phyloP scores from a whole-genome alignment of 192 early-diverging fungal genomes.

The Coemansia sp. region DNA sequence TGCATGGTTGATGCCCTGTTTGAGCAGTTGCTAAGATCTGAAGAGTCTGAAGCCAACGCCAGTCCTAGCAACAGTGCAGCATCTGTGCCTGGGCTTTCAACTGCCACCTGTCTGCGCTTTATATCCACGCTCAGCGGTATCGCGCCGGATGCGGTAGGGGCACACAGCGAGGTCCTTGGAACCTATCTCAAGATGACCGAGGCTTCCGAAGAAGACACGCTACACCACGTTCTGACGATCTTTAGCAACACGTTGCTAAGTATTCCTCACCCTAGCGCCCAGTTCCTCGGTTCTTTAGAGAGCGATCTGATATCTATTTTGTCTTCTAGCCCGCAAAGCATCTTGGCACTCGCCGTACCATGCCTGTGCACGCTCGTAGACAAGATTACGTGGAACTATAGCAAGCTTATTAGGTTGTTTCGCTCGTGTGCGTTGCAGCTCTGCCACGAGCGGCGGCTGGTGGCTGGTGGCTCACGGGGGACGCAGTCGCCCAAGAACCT shows the following conservation, averaged over 20 bases:
- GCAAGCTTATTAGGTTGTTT: slow-evolving; percentile 59
- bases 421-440: slow-evolving; percentile 60
- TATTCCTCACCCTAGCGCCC: slow-evolving; percentile 58
- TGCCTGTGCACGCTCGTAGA: slow-evolving; percentile 74
- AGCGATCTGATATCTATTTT: slow-evolving; percentile 62
- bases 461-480: slow-evolving; percentile 23
- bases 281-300: slow-evolving; percentile 63
- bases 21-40: slow-evolving; percentile 68
- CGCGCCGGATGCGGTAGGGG: slow-evolving; percentile 57
- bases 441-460: slow-evolving; percentile 45
- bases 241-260: slow-evolving; percentile 55
- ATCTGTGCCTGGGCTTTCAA: slow-evolving; percentile 14
- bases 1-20: slow-evolving; percentile 76
- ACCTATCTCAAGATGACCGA: slow-evolving; percentile 60
- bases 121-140: slow-evolving; percentile 59
- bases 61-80: background rate
- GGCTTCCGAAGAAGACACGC: slow-evolving; percentile 55
- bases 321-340: slow-evolving; percentile 59
- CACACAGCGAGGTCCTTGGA: slow-evolving; percentile 56
- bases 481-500: slow-evolving; percentile 50
- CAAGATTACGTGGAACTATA: slow-evolving; percentile 59
- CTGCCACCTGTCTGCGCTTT: slow-evolving; percentile 50
- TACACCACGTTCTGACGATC: slow-evolving; percentile 59
- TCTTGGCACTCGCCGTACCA: slow-evolving; percentile 68
- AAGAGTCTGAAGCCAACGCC: slow-evolving; percentile 56